These are phyloP conservation scores for Inga oerstediana DNA, from an alignment of 306 rosid genomes.

Conservation along the genomic window DNA sequence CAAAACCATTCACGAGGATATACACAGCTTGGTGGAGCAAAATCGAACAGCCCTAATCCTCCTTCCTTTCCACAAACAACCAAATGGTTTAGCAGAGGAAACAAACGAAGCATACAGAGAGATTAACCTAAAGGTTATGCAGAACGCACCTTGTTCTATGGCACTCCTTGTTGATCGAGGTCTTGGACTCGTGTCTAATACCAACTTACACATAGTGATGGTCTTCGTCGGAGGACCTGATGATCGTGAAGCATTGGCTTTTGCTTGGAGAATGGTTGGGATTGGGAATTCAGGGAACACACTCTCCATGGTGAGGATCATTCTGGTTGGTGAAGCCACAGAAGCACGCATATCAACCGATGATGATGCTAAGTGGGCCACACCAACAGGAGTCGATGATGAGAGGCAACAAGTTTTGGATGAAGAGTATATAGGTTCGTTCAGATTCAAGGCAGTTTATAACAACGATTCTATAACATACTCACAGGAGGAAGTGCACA, in stretches of 20 bases:
- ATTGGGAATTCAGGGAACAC: conserved; percentile 29
- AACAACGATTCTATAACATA: not conserved
- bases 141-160: conserved; percentile 42
- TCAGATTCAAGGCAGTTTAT: not conserved
- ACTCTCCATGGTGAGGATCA: conserved; percentile 31
- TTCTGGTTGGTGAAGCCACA: not conserved
- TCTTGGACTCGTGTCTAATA: not conserved
- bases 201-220: not conserved
- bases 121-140: conserved; percentile 34
- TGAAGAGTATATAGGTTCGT: not conserved
- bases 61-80: conserved; percentile 43
- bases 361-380: not conserved
- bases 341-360: not conserved
- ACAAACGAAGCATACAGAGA: not conserved
- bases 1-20: conserved; percentile 43
- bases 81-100: not conserved
- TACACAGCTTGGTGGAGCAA: conserved; percentile 30
- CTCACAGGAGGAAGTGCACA: not conserved
- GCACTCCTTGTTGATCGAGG: conserved; percentile 40
- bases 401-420: not conserved
- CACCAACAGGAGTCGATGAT: not conserved
- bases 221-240: conserved; percentile 50
- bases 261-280: conserved; percentile 51
- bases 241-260: conserved; percentile 56
- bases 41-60: conserved; percentile 34